Evolutionary conservation across 148 eudicot genomes (phyloP), one percentile per base, ranked within the genome.

Genomic region (Amaranthus hypochondriacus): DNA sequence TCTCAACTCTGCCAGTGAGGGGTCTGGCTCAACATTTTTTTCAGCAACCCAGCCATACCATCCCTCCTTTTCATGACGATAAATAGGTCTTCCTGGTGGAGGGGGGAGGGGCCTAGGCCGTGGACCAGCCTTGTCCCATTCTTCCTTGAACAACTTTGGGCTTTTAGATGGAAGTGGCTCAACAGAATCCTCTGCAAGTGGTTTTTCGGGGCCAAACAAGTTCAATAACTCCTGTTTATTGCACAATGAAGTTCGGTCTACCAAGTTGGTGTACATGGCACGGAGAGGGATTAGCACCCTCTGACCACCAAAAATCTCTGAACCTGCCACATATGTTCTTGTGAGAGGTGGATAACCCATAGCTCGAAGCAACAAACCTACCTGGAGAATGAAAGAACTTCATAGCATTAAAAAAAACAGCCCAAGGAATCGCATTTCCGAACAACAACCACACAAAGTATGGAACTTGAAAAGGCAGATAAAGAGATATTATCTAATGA

Each of bases 41-140:
- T 92, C 98, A 51, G 84, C 87, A 76, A 95, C 66, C 98, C 97
- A 92, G 68, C 96, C 96, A 76, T 95, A 92, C 98, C 98, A 95
- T 56, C 97, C 98, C 80, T 92, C 97, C 81, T 87, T 92, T 70
- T 95, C 98, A 75, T 95, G 97, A 54, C 43, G 92, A 84, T 95
- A 95, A 66, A 90, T 77, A 53, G 97, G 96, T 46, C 98, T 84
- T 43, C 73, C 98, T 12, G 98, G 98, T 73, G 98, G 97, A 39
- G 98, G 98, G 63, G 97, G 96, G 76, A 95, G 97, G 52, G 98
- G 97, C 52, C 97, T 86, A 49, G 98, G 98, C 13, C 98, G 96
- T 55, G 98, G 97, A 48, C 98, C 98, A 2, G 97, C 97, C 74
- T 90, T 87, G 72, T 90, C 81, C 98, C 98, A 95, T 57, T 90